Percentiles rank a stretch among this genome's conserved stretches.
Conservation (phyloP, 2,329 filamentous ascomycete species). For the Fusarium newnesense region DNA sequence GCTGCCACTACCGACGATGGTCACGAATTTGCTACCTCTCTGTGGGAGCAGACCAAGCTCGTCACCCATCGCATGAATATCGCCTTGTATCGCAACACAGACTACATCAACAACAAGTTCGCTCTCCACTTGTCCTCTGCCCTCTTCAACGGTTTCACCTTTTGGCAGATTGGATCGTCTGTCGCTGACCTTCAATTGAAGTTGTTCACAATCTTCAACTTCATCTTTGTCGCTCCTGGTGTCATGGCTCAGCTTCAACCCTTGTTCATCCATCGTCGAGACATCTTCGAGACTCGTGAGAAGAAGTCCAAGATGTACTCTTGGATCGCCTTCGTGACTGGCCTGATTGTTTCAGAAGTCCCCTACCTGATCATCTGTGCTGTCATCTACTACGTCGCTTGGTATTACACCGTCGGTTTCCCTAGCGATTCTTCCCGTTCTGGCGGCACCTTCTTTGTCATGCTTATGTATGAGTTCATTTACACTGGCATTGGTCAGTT, state of each 20-base stretch:
- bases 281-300: slow-evolving; percentile 61
- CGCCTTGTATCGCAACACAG: slow-evolving; percentile 72
- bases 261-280: slow-evolving; percentile 58
- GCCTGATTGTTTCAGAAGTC: slow-evolving; percentile 59
- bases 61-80: slow-evolving; percentile 72
- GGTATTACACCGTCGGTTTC: slow-evolving; percentile 69
- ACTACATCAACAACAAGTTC: slow-evolving; percentile 74
- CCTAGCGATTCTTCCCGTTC: slow-evolving; percentile 55
- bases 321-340: slow-evolving; percentile 68
- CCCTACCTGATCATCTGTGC: slow-evolving; percentile 58
- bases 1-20: slow-evolving; percentile 59
- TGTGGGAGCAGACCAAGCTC: slow-evolving; percentile 70
- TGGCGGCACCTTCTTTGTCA: slow-evolving; percentile 63
- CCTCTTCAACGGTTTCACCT: slow-evolving; percentile 70
- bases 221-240: slow-evolving; percentile 70
- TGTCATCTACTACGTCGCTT: slow-evolving; percentile 62
- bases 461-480: slow-evolving; percentile 69
- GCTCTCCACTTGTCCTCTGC: slow-evolving; percentile 63
- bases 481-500: slow-evolving; percentile 72
- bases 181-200: slow-evolving; percentile 63
- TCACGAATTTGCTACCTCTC: slow-evolving; percentile 77
- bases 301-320: slow-evolving; percentile 66
- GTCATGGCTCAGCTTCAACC: slow-evolving; percentile 62
- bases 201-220: slow-evolving; percentile 71
- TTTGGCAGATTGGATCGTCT: slow-evolving; percentile 67